Evolutionary conservation across 179 eudicot species (phyloP), one percentile per base, ranked within the genome.

Genomic region (Amaranthus tricolor): DNA sequence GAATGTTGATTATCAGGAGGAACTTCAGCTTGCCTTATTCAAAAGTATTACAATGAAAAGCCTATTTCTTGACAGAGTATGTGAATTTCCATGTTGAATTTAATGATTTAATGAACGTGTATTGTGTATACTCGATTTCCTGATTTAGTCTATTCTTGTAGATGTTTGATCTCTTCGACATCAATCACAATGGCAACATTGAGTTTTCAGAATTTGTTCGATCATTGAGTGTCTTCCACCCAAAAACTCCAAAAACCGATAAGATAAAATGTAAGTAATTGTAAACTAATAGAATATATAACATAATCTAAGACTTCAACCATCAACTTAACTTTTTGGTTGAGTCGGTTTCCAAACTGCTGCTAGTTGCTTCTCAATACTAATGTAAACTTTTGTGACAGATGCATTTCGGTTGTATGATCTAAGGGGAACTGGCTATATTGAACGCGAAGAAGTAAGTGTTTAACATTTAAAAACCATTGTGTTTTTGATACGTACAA

Each of bases 151-250:
- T 7, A 10, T 43, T 43, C 7, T 63, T 79, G 74, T 86, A 89
- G 96, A 68, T 91, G 79, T 91, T 91, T 77, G 89, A 88, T 77
- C 69, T 89, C 68, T 91, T 91, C 81, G 96, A 91, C 76, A 52
- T 83, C 40, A 86, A 86, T 79, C 72, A 73, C 47, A 88, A 89
- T 64, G 96, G 96, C 43, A 82, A 72, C 44, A 86, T 91, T 77
- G 96, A 88, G 74, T 91, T 91, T 81, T 93, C 85, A 59, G 96
- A 91, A 71, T 89, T 89, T 67, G 91, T 89, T 71, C 84, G 89
- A 49, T 76, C 91, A 5, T 70, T 89, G 76, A 80, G 86, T 77
- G 78, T 89, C 40, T 91, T 88, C 72, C 96, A 89, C 68, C 94
- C 96, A 4, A 75, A 77, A 71, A 81, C 96, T 45, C 83, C 96